phyloP scores from a whole-genome alignment of 306 rosid genomes.

The Rosa chinensis region DNA sequence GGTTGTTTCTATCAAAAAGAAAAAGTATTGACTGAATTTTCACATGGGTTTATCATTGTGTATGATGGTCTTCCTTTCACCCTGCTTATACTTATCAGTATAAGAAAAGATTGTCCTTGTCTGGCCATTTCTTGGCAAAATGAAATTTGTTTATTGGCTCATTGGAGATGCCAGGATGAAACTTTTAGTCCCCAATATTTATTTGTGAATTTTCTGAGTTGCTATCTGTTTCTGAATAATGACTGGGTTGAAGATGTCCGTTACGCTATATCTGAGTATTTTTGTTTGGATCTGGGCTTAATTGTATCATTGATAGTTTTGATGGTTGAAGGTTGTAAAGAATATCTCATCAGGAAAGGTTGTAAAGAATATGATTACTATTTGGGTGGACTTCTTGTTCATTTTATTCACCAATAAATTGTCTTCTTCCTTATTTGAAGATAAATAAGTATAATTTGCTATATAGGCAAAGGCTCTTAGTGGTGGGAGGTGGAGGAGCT shows the following conservation, averaged over 20 bases:
- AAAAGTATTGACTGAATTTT: not conserved
- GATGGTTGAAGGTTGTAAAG: not conserved
- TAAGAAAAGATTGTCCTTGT: not conserved
- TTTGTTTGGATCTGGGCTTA: not conserved
- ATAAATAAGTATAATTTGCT: not conserved
- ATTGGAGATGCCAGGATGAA: not conserved
- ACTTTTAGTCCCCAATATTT: not conserved
- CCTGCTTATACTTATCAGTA: not conserved
- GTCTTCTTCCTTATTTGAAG: not conserved
- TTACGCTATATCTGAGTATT: not conserved
- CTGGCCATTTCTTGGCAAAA: not conserved
- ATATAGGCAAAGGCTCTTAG: slow-evolving; percentile 76
- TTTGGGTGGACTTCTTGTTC: not conserved
- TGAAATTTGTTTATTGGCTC: not conserved
- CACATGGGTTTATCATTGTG: not conserved
- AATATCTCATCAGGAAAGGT: not conserved
- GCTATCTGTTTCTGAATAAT: not conserved
- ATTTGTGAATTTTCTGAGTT: not conserved
- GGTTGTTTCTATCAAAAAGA: no score
- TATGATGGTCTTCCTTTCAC: not conserved
- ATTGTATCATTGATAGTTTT: not conserved
- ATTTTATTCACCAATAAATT: not conserved
- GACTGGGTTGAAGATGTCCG: not conserved
- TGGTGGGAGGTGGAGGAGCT: slow-evolving; percentile 98
- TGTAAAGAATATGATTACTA: not conserved